These are phyloP conservation scores for Colletotrichum sansevieriae DNA, from an alignment of 2,329 filamentous ascomycete species.

Conservation along the genomic window DNA sequence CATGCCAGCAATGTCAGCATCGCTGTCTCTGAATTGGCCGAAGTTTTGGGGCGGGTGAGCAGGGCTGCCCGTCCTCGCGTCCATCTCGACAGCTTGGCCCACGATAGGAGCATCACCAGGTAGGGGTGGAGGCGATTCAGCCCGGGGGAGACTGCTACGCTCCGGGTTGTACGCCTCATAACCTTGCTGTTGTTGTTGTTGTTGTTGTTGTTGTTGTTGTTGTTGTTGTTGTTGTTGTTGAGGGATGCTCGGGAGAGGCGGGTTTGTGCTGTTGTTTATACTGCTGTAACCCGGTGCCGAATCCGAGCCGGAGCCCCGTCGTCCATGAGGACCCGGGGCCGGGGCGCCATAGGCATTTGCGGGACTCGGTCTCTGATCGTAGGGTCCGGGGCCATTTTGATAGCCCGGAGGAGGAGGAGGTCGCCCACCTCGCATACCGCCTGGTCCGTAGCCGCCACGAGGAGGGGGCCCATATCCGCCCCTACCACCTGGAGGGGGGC, in stretches of 20 bases:
- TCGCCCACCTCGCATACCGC: conserved; percentile 54
- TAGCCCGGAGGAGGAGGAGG: conserved; percentile 62
- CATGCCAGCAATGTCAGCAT: conserved; percentile 81
- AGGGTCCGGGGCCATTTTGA: conserved; percentile 50
- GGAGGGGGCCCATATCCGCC: conserved; percentile 62
- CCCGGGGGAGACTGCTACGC: conserved; percentile 64
- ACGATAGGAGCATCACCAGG: conserved; percentile 59
- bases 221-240: conserved; percentile 43
- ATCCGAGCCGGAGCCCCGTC: conserved; percentile 50
- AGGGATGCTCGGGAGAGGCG: conserved; percentile 53
- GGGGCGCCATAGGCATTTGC: conserved; percentile 51
- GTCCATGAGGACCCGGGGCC: conserved; percentile 50
- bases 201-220: conserved; percentile 45
- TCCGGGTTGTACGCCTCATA: conserved; percentile 61
- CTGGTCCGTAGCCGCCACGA: conserved; percentile 51
- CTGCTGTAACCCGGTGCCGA: conserved; percentile 53
- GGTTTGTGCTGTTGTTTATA: conserved; percentile 51
- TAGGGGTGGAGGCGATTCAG: conserved; percentile 74
- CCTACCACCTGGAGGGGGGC: conserved; percentile 52
- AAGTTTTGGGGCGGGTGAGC: conserved; percentile 56
- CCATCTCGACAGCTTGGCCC: conserved; percentile 84
- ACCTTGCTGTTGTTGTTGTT: conserved; percentile 44
- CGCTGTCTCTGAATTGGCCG: conserved; percentile 70
- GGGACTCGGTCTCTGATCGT: conserved; percentile 55
- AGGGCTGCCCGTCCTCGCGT: conserved; percentile 73